phyloP scores from a whole-genome alignment of 352 stramenopile genomes.

The Globisporangium nagaii region DNA sequence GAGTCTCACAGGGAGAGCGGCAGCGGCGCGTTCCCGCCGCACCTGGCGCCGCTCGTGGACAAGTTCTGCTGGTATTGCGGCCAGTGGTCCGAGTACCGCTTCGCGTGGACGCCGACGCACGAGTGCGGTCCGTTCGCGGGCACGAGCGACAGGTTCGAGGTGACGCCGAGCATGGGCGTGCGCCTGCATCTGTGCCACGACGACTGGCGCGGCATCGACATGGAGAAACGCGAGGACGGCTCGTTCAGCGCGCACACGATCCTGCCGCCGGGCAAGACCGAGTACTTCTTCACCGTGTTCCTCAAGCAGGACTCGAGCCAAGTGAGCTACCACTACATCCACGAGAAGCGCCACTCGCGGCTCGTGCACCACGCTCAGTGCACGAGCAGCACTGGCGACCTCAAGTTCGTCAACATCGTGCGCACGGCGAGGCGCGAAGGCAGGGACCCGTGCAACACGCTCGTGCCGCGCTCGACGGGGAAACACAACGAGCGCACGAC shows the following conservation, averaged over 20 bases:
- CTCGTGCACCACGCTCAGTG: slow-evolving; percentile 7
- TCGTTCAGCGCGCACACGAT: slow-evolving; percentile 57
- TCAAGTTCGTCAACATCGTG: slow-evolving; percentile 51
- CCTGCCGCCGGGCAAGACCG: slow-evolving; percentile 61
- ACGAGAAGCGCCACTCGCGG: slow-evolving; percentile 30
- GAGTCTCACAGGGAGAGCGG: slow-evolving; percentile 58
- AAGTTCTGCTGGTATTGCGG: slow-evolving; percentile 77
- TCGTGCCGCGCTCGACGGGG: slow-evolving; percentile 48
- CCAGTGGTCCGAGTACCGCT: slow-evolving; percentile 70
- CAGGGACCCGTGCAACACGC: slow-evolving; percentile 64
- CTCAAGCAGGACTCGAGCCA: slow-evolving; percentile 16
- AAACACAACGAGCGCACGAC: slow-evolving; percentile 28
- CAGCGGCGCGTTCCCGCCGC: slow-evolving; percentile 37
- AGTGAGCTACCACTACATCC: slow-evolving; percentile 41
- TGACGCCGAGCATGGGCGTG: slow-evolving; percentile 33
- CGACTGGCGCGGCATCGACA: slow-evolving; percentile 60
- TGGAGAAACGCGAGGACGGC: slow-evolving; percentile 53
- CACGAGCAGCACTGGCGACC: slow-evolving; percentile 4
- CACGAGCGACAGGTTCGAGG: slow-evolving; percentile 20
- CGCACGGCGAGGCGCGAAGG: slow-evolving; percentile 45
- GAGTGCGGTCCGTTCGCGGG: slow-evolving; percentile 32
- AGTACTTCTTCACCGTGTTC: slow-evolving; percentile 70
- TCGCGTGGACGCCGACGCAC: slow-evolving; percentile 48
- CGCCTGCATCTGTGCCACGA: slow-evolving; percentile 63
- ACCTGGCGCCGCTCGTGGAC: slow-evolving; percentile 51